These are phyloP conservation scores for Penicillium paradoxum DNA, from an alignment of 495 filamentous ascomycete species.

Conservation along the genomic window DNA sequence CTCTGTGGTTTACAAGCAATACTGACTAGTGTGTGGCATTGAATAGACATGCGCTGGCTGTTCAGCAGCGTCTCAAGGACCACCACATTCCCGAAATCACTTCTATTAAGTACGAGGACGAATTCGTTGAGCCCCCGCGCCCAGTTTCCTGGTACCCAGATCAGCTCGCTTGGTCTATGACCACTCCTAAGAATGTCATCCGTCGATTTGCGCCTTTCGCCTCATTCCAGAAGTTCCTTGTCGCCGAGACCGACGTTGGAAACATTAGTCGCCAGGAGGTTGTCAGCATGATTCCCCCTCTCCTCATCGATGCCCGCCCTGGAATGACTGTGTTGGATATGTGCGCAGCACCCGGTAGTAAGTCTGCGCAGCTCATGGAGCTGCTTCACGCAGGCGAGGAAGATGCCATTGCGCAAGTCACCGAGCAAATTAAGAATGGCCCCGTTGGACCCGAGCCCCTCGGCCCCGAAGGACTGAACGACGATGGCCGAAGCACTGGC, in stretches of 20 bases:
- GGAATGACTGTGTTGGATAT: constrained; percentile 91
- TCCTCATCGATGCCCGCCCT: constrained; percentile 83
- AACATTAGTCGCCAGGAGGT: constrained; percentile 97
- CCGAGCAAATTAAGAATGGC: constrained; percentile 47
- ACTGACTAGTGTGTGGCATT: constrained; percentile 7
- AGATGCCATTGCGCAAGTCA: constrained; percentile 60
- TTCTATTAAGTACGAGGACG: constrained; percentile 73
- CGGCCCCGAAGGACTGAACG: constrained; percentile 52
- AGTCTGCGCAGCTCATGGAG: constrained; percentile 91
- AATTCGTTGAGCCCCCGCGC: constrained; percentile 71
- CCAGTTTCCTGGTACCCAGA: constrained; percentile 90
- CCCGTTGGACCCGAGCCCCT: constrained; percentile 43
- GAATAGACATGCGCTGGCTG: constrained; percentile 73
- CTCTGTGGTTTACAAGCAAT: neutral
- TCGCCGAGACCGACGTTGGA: constrained; percentile 92
- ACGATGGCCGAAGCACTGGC: constrained; percentile 83
- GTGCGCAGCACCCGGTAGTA: constrained; percentile 95
- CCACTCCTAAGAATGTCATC: constrained; percentile 88
- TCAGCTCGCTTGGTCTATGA: constrained; percentile 91
- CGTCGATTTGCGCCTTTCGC: constrained; percentile 88
- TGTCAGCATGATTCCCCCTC: constrained; percentile 97
- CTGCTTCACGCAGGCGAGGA: constrained; percentile 92
- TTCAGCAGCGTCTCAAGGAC: constrained; percentile 78
- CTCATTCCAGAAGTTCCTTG: constrained; percentile 95
- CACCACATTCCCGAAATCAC: constrained; percentile 85